Evolutionary conservation across 1,284 basidiomycete species (phyloP), one percentile per base, ranked within the genome.

Genomic region (Phylloporus sp.): DNA sequence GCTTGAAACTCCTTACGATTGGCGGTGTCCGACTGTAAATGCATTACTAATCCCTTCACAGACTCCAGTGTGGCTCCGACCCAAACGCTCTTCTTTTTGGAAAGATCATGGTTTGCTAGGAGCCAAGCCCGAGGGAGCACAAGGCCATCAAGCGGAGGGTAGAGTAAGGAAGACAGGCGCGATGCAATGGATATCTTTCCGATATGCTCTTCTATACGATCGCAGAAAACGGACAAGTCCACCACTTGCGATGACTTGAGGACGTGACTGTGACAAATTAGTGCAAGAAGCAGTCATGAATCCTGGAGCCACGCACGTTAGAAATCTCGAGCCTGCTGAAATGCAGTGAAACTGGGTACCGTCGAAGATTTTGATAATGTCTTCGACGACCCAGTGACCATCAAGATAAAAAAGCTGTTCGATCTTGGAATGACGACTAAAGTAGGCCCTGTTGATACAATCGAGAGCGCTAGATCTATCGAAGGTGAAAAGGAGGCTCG

Each of bases 101-200:
- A 65, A 23, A 77, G 62, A 57, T 74, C 74, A 5, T 79, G 67
- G 4, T 80, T 72, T 5, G 73, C 73, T 5, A 80, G 63, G 15
- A 87, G 67, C 86, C 86, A 89, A 62, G 81, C 84, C 20, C 82
- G 80, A 0, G 86, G 87, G 35, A 89, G 78, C 2, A 82, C 82
- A 23, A 85, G 70, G 15, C 81, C 79, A 62, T 88, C 84, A 0
- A 86, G 73, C 17, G 73, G 74, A 1, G 66, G 67, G 0, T 29
- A 39, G 1, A 55, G 72, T 41, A 17, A 41, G 17, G 41, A 12
- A 19, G 74, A 68, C 37, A 77, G 65, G 25, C 76, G 78, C 62
- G 71, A 73, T 5, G 82, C 73, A 0, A 88, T 62, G 11, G 84
- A 74, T 15, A 82, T 72, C 7, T 80, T 80, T 3, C 79, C 78